phyloP scores from a whole-genome alignment of 2,329 filamentous ascomycete genomes.

The Parastagonospora avenae region DNA sequence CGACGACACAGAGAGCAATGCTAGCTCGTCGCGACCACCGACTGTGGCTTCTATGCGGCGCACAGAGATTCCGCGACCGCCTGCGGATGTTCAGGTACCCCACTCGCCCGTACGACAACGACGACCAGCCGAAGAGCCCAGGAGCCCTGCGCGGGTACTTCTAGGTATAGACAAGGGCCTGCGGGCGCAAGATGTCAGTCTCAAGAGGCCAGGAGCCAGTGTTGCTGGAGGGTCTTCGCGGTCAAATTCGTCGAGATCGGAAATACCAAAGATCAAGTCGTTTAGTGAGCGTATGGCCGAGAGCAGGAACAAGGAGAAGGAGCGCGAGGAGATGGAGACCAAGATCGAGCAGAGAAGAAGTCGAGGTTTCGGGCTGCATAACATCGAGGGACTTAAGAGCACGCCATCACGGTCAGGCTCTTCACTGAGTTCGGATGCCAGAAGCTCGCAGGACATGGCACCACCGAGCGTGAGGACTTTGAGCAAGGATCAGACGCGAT shows the following conservation, averaged over 20 bases:
- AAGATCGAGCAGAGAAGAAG: constrained; percentile 51
- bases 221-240: constrained; percentile 19
- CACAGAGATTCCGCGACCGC: constrained; percentile 28
- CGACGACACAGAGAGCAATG: constrained; percentile 25
- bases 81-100: constrained; percentile 70
- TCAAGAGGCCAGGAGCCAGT: constrained; percentile 63
- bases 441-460: constrained; percentile 23
- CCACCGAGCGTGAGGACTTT: constrained; percentile 14
- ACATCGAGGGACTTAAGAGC: constrained; percentile 32
- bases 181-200: constrained; percentile 78
- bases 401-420: constrained; percentile 34
- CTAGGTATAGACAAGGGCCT: constrained; percentile 90
- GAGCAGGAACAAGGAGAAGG: constrained; percentile 55
- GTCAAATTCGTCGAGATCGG: constrained; percentile 50
- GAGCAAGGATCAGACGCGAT: constrained; percentile 22
- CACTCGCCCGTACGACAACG: constrained; percentile 67
- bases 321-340: constrained; percentile 51
- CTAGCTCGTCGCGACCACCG: constrained; percentile 32
- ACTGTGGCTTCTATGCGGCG: constrained; percentile 29
- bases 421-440: constrained; percentile 29
- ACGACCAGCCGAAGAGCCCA: constrained; percentile 59
- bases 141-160: constrained; percentile 78
- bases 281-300: constrained; percentile 89
- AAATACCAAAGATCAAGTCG: constrained; percentile 53
- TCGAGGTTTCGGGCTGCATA: constrained; percentile 46